These are phyloP conservation scores for Micromonas pusilla DNA, from an alignment of 139 green algal species.

Conservation along the genomic window DNA sequence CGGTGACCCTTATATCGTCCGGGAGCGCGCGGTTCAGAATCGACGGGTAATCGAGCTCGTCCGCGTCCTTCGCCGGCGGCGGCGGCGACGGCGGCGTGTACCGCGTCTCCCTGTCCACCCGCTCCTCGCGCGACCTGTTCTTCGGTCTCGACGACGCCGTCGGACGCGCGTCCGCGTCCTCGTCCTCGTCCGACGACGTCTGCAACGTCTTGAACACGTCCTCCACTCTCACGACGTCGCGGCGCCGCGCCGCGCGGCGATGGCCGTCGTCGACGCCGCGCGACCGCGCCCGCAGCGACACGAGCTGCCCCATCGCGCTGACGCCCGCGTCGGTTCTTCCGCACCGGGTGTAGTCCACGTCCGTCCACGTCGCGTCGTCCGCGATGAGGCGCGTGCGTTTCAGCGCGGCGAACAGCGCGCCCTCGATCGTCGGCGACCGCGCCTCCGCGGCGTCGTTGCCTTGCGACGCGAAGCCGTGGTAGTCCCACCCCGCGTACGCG, in stretches of 20 bases:
- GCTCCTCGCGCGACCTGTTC: too few species aligned
- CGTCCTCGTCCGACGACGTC: background rate
- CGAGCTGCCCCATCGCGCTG: slow-evolving; percentile 48
- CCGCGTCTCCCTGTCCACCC: too few species aligned
- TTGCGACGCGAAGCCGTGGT: slow-evolving; percentile 74
- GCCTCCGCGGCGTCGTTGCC: slow-evolving; percentile 72
- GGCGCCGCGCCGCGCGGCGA: background rate
- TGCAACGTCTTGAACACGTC: background rate
- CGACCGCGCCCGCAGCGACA: slow-evolving; percentile 69
- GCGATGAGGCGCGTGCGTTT: background rate
- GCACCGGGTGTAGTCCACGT: slow-evolving; percentile 61
- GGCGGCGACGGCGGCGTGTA: too few species aligned
- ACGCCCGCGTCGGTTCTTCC: slow-evolving; percentile 72
- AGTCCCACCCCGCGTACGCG: slow-evolving; percentile 68
- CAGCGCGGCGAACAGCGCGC: background rate
- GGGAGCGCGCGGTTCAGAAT: slow-evolving; percentile 59
- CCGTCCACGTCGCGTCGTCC: background rate
- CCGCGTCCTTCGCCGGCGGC: slow-evolving; percentile 9
- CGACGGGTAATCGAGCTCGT: slow-evolving; percentile 75
- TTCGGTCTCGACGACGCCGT: too few species aligned
- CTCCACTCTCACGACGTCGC: background rate
- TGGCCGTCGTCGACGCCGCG: slow-evolving; percentile 28
- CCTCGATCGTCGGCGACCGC: slow-evolving; percentile 44
- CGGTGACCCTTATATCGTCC: slow-evolving; percentile 67
- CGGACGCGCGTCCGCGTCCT: background rate